Conservation (phyloP, 2,329 filamentous ascomycete genomes). For the Ophiostoma montium region DNA sequence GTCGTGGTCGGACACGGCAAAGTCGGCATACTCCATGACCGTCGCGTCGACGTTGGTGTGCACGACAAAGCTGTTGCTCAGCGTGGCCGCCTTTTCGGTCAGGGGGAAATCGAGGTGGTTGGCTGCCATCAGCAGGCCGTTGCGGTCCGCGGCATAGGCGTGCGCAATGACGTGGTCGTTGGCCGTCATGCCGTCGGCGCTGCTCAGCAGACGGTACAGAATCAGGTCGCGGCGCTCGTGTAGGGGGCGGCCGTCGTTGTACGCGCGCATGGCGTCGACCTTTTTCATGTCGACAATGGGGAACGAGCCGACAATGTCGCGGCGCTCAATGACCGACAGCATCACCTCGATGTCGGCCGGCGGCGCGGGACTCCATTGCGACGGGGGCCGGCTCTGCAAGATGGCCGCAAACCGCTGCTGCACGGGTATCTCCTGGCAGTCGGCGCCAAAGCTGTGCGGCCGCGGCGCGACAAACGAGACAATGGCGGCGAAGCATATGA, state of each 20-base stretch:
- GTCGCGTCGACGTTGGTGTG: conserved; percentile 35
- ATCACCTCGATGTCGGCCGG: conserved; percentile 30
- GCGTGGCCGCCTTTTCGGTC: conserved; percentile 26
- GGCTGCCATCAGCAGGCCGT: conserved; percentile 36
- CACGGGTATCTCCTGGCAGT: conserved; percentile 26
- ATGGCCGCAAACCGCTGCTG: conserved; percentile 30
- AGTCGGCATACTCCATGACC: conserved; percentile 25
- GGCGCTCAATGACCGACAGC: conserved; percentile 22
- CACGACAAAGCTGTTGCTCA: conserved; percentile 38
- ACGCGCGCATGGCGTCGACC: conserved; percentile 32
- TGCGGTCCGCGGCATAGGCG: conserved; percentile 38
- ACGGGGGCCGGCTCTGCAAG: conserved; percentile 22
- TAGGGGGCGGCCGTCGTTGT: conserved; percentile 28
- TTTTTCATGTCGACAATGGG: conserved; percentile 39
- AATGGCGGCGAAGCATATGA: conserved; percentile 35
- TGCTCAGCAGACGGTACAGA: conserved; percentile 32
- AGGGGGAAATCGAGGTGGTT: conserved; percentile 34
- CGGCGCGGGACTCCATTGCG: conserved; percentile 31
- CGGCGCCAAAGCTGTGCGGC: conserved; percentile 21
- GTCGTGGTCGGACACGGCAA: conserved; percentile 10
- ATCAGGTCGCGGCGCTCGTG: conserved; percentile 34
- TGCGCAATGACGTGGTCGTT: conserved; percentile 35
- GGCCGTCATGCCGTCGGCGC: conserved; percentile 15
- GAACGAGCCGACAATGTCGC: conserved; percentile 28
- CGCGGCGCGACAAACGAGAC: conserved; percentile 36